A percentile compares a stretch with the other conserved stretches of the same genome.
Conservation (phyloP, 2,329 filamentous ascomycete genomes). For the Epichloe sylvatica region DNA sequence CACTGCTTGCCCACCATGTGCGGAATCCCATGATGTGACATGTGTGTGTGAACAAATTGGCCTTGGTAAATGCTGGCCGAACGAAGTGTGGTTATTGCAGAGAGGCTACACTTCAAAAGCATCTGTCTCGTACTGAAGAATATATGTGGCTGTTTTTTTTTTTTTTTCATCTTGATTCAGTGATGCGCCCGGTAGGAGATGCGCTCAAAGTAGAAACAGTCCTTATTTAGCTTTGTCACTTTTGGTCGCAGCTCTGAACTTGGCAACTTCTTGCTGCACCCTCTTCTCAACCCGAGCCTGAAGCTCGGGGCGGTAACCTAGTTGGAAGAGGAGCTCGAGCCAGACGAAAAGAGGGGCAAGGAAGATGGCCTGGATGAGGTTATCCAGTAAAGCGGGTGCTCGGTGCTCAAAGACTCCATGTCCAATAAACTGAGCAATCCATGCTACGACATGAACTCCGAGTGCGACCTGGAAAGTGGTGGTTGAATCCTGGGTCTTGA, state of each 20-base stretch:
- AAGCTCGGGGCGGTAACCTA: slow-evolving; percentile 81
- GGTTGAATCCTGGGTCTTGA: slow-evolving; percentile 44
- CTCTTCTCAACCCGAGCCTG: slow-evolving; percentile 65
- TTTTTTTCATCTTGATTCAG: not conserved
- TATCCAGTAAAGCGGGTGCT: slow-evolving; percentile 80
- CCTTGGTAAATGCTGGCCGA: not conserved
- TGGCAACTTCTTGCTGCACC: slow-evolving; percentile 63
- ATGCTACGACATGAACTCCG: slow-evolving; percentile 56
- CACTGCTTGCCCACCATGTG: not conserved
- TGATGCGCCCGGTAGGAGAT: not conserved
- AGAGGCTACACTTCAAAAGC: not conserved
- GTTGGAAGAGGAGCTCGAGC: slow-evolving; percentile 81
- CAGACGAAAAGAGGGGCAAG: slow-evolving; percentile 94
- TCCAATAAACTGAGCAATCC: slow-evolving; percentile 83
- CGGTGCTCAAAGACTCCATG: slow-evolving; percentile 81
- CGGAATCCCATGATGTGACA: no score
- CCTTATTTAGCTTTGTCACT: slow-evolving; percentile 37
- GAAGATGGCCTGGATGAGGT: slow-evolving; percentile 80
- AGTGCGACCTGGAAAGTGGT: slow-evolving; percentile 44
- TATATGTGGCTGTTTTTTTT: not conserved
- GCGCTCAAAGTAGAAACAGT: not conserved
- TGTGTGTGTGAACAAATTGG: not conserved
- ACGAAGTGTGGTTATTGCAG: not conserved
- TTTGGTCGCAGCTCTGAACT: slow-evolving; percentile 49
- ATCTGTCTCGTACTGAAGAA: not conserved